Evolutionary conservation across 2,329 filamentous ascomycete genomes (phyloP).

Genomic region (Pseudocercospora fuligena): DNA sequence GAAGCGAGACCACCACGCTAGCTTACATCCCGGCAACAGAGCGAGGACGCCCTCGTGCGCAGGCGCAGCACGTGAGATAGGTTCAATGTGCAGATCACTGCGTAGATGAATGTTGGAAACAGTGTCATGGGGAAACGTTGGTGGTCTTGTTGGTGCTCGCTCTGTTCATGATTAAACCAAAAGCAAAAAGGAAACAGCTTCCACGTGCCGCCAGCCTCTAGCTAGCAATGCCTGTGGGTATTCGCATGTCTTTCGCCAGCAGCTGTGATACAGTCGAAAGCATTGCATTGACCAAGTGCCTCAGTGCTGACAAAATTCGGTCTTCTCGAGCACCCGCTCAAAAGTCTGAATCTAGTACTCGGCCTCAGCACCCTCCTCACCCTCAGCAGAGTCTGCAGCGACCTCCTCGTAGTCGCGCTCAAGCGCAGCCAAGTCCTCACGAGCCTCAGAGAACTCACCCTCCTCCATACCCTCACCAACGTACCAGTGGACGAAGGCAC

Average conservation of each 20-base stretch:
- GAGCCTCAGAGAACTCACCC: constrained; percentile 98
- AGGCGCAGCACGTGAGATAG: constrained; percentile 2
- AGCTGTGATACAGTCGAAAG: constrained; percentile 8
- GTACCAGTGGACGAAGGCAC: constrained; percentile 99
- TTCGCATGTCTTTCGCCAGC: constrained; percentile 13
- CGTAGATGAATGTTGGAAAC: neutral
- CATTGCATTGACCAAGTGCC: neutral
- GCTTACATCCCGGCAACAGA: neutral
- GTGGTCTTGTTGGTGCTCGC: constrained; percentile 24
- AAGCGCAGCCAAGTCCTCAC: constrained; percentile 95
- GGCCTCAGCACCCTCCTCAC: constrained; percentile 80
- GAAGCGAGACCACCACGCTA: neutral
- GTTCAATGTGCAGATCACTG: neutral
- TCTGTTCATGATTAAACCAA: constrained; percentile 22
- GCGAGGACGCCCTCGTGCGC: neutral
- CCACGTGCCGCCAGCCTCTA: constrained; percentile 19
- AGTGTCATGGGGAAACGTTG: neutral
- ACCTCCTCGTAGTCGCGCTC: constrained; percentile 99
- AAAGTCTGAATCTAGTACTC: constrained; percentile 75
- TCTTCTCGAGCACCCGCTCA: constrained; percentile 7
- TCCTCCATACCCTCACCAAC: constrained; percentile 99
- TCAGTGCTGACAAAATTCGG: neutral
- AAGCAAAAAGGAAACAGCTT: constrained; percentile 19
- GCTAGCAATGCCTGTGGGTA: constrained; percentile 22
- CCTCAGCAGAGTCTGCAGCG: constrained; percentile 88